phyloP scores from a whole-genome alignment of 306 rosid genomes.

The Corylus americana region DNA sequence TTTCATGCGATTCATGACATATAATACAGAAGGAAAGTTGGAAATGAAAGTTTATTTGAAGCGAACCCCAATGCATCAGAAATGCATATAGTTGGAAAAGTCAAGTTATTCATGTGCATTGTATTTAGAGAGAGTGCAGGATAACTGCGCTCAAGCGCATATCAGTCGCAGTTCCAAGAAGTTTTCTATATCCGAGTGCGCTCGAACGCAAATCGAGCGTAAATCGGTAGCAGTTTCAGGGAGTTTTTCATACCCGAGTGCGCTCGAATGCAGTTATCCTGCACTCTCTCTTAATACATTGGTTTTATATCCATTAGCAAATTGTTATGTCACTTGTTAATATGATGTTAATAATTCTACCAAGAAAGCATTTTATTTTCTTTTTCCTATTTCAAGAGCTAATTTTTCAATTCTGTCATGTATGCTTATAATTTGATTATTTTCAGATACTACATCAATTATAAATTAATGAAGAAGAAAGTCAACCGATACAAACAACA shows the following conservation, averaged over 20 bases:
- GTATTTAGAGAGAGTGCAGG: too few species aligned
- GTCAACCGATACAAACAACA: slow-evolving; percentile 64
- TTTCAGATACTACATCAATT: slow-evolving; percentile 73
- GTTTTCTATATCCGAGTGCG: too few species aligned
- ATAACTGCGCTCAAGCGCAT: too few species aligned
- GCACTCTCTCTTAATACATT: too few species aligned
- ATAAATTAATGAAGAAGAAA: slow-evolving; percentile 83
- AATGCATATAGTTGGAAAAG: background rate
- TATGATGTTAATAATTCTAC: background rate
- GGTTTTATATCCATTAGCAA: background rate
- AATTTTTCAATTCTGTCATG: background rate
- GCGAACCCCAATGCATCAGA: background rate
- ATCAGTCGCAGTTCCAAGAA: too few species aligned
- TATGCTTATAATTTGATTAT: background rate
- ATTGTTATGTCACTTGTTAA: background rate
- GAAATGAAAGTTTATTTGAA: background rate
- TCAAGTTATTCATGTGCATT: background rate
- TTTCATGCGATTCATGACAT: background rate
- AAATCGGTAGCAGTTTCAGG: too few species aligned
- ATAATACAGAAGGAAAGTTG: background rate
- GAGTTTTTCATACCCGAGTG: too few species aligned
- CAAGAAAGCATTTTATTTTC: background rate
- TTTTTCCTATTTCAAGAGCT: slow-evolving; percentile 4
- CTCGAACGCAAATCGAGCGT: too few species aligned
- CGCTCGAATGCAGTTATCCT: too few species aligned